A percentile compares a stretch with the other conserved stretches of the same genome.
Evolutionary conservation across 768 basidiomycete genomes (phyloP).

Genomic region (Lactifluus subvellereus): DNA sequence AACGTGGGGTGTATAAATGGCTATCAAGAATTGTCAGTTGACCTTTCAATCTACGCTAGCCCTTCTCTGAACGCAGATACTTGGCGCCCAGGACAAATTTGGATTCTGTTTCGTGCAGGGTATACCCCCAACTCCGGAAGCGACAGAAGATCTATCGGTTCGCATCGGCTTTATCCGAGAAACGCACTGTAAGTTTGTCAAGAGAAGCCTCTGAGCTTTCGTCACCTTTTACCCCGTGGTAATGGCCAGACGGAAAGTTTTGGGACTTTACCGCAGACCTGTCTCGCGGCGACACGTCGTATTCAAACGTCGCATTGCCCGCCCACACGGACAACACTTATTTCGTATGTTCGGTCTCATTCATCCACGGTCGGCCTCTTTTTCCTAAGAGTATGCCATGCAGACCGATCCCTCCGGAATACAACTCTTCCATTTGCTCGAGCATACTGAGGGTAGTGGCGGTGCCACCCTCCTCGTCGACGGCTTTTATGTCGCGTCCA

Average conservation of each 20-base stretch:
- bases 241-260: constrained; percentile 72
- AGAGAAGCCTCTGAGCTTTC: neutral
- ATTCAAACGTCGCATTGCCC: constrained; percentile 79
- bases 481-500: constrained; percentile 85
- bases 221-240: neutral
- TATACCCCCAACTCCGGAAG: constrained; percentile 74
- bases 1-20: constrained; percentile 73
- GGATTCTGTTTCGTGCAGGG: constrained; percentile 86
- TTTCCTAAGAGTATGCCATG: neutral
- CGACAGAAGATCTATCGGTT: constrained; percentile 70
- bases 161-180: constrained; percentile 86
- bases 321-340: constrained; percentile 81
- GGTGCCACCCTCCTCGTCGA: constrained; percentile 92
- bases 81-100: constrained; percentile 58
- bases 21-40: constrained; percentile 66
- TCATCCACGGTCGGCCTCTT: neutral
- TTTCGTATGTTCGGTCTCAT: constrained; percentile 45
- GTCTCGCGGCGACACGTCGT: constrained; percentile 89
- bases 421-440: constrained; percentile 91
- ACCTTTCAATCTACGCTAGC: neutral
- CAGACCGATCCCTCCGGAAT: constrained; percentile 94
- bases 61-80: neutral
- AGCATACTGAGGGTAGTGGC: constrained; percentile 72
- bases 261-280: constrained; percentile 97
- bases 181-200: constrained; percentile 53